Conservation (phyloP, 2,329 filamentous ascomycete species). For the Colletotrichum godetiae region DNA sequence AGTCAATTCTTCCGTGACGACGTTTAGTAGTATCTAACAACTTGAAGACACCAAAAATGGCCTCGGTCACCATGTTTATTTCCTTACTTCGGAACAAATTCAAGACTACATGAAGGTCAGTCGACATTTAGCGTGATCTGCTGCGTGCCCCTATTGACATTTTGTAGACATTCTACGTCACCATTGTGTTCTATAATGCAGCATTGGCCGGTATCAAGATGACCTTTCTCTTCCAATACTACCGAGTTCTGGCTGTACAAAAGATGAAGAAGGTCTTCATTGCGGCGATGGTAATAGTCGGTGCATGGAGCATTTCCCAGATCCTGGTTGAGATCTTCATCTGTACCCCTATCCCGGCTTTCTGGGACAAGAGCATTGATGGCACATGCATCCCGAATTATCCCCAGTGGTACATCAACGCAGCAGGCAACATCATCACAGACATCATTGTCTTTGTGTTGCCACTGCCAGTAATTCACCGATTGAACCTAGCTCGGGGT, state of each 20-base stretch:
- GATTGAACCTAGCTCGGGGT: conserved; percentile 25
- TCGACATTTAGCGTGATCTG: fast-evolving
- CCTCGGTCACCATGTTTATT: conserved; percentile 36
- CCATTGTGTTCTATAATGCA: conserved; percentile 46
- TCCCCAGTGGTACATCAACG: conserved; percentile 41
- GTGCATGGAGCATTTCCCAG: conserved; percentile 42
- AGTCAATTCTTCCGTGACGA: neutral
- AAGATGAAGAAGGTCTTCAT: conserved; percentile 42
- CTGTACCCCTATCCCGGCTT: conserved; percentile 41
- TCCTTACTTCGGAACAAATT: conserved; percentile 9
- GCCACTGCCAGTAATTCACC: conserved; percentile 35
- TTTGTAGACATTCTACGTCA: conserved; percentile 44
- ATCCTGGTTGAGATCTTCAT: conserved; percentile 41
- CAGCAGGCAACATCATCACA: conserved; percentile 38
- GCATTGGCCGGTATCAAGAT: conserved; percentile 46
- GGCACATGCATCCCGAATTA: conserved; percentile 39
- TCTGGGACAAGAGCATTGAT: conserved; percentile 41
- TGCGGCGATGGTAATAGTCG: conserved; percentile 40
- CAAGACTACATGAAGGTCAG: conserved; percentile 27
- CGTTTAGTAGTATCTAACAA: neutral
- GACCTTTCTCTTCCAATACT: conserved; percentile 51
- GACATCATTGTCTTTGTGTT: conserved; percentile 36
- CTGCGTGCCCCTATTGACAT: neutral
- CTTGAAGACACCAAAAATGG: conserved; percentile 28
- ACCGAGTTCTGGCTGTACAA: conserved; percentile 46